Evolutionary conservation across 2,329 filamentous ascomycete species (phyloP).

Genomic region (Colletotrichum cereale): DNA sequence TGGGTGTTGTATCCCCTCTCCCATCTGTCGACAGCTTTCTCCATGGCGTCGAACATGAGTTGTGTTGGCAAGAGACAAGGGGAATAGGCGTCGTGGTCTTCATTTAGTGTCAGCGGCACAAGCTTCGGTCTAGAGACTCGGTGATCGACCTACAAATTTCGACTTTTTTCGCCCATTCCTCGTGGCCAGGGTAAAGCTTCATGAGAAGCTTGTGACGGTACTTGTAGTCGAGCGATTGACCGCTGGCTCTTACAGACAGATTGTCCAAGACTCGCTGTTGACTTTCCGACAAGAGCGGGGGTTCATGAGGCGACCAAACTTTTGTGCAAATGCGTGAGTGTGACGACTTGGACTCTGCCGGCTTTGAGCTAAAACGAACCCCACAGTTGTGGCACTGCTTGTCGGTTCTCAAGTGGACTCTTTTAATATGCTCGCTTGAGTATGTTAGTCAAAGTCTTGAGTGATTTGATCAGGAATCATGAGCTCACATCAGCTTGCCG

Average conservation of each 20-base stretch:
- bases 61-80: slow-evolving; percentile 34
- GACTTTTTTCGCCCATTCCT: slow-evolving; percentile 36
- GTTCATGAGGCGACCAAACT: slow-evolving; percentile 31
- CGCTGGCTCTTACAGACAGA: slow-evolving; percentile 32
- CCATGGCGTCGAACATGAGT: slow-evolving; percentile 38
- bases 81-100: slow-evolving; percentile 38
- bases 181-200: slow-evolving; percentile 37
- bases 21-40: slow-evolving; percentile 36
- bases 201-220: slow-evolving; percentile 37
- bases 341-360: slow-evolving; percentile 35
- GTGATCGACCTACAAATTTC: slow-evolving; percentile 30
- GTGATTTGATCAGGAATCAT: neutral
- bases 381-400: slow-evolving; percentile 39
- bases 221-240: slow-evolving; percentile 36
- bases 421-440: slow-evolving; percentile 35
- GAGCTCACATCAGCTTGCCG: slow-evolving; percentile 38
- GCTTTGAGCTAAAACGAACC: slow-evolving; percentile 33
- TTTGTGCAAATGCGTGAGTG: slow-evolving; percentile 34
- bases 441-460: slow-evolving; percentile 6
- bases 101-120: neutral
- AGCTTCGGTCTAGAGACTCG: too few relatives aligned
- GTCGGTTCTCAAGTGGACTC: slow-evolving; percentile 37
- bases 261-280: slow-evolving; percentile 36
- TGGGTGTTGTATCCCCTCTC: slow-evolving; percentile 31
- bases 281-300: slow-evolving; percentile 26